Evolutionary conservation across 2,329 filamentous ascomycete genomes (phyloP).

Genomic region (Orbilia oligospora): DNA sequence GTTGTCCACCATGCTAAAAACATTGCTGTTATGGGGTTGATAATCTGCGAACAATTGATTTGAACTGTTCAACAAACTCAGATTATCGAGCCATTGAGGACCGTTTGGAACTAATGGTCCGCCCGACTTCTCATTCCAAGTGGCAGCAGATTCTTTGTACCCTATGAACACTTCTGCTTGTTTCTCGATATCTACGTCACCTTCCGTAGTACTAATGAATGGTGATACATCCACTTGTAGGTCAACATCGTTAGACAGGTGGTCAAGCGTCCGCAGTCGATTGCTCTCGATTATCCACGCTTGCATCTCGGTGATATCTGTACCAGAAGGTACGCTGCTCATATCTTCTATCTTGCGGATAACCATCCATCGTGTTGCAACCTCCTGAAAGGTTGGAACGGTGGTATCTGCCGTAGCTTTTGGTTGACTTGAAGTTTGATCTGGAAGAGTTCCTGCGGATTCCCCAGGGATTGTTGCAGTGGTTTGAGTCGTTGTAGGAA

Average conservation of each 20-base stretch:
- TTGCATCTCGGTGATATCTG: neutral
- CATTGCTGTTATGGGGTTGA: conserved; percentile 67
- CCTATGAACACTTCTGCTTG: conserved; percentile 70
- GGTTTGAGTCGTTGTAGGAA: no score
- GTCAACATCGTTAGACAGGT: conserved; percentile 65
- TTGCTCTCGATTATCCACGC: conserved; percentile 69
- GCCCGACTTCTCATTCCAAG: no score
- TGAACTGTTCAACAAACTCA: conserved; percentile 60
- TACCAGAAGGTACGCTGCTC: neutral
- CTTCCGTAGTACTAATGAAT: conserved; percentile 61
- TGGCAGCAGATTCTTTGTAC: conserved; percentile 42
- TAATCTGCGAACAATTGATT: conserved; percentile 69
- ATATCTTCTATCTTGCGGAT: conserved; percentile 65
- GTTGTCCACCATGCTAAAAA: conserved; percentile 68
- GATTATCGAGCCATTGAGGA: neutral
- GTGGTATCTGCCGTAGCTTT: no score
- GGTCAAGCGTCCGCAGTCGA: conserved; percentile 65
- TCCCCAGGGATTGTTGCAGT: conserved; percentile 62
- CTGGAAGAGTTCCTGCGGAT: no score
- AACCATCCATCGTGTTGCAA: conserved; percentile 68
- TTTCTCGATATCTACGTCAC: conserved; percentile 61
- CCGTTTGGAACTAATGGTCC: no score
- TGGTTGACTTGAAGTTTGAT: no score
- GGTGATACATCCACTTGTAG: conserved; percentile 68
- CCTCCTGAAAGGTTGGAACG: no score